Percentiles rank a stretch among this genome's conserved stretches.
phyloP scores from a whole-genome alignment of 495 filamentous ascomycete genomes.

The Penicillium paradoxum region DNA sequence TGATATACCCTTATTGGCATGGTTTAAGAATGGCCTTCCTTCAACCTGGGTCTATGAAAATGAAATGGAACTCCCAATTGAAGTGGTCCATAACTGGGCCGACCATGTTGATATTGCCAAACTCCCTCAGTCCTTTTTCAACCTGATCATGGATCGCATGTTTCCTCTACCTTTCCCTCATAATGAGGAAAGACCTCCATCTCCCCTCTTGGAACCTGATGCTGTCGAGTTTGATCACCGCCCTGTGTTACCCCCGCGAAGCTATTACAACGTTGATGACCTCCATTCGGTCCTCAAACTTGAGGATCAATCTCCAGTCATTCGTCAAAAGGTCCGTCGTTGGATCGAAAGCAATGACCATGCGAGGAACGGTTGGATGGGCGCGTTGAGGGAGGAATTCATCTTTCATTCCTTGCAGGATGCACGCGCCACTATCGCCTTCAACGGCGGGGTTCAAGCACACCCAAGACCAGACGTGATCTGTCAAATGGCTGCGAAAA shows the following conservation, averaged over 20 bases:
- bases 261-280: neutral
- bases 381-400: neutral
- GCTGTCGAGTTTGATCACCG: neutral
- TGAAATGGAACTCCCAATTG: neutral
- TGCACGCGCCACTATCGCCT: neutral
- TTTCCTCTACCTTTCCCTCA: neutral
- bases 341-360: neutral
- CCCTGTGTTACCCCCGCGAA: neutral
- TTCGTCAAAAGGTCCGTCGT: neutral
- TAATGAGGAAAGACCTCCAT: too few relatives aligned
- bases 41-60: too few relatives aligned
- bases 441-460: neutral
- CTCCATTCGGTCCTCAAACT: neutral
- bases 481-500: neutral
- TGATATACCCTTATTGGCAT: neutral
- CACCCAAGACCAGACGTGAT: neutral
- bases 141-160: neutral
- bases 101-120: neutral
- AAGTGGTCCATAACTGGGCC: neutral
- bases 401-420: neutral
- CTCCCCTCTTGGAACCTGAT: neutral
- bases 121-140: neutral
- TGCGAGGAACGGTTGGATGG: neutral
- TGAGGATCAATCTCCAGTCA: neutral
- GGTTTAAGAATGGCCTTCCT: neutral